Base-by-base conservation (phyloP, 228 moss, liverwort and hornwort species). In the Sphagnum fallax region DNA sequence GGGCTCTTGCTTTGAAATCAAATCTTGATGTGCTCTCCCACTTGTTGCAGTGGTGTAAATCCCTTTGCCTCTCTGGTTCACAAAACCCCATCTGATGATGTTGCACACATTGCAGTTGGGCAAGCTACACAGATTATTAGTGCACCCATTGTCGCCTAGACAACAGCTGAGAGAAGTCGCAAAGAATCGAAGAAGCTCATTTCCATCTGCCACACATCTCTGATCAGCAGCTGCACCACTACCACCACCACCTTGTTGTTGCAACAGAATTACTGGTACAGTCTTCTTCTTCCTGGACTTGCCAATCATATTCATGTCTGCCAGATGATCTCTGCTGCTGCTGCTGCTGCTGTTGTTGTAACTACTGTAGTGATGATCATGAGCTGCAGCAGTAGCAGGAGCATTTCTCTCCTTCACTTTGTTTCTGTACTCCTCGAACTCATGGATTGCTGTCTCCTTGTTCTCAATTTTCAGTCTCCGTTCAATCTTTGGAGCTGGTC, bases 401-500 rank as follows among this genome's bases (percentile, higher is more conserved):
- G 32, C 32, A 32, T 3, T 32, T 32, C 32, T 32, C 32, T 32
- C 32, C 82, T 88, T 92, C 69, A 95, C 95, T 51, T 80, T 79
- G 55, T 92, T 92, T 9, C 95, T 73, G 50, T 90, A 92, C 53
- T 79, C 89, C 73, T 95, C 89, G 9, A 95, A 95, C 61, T 82
- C 87, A 0, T 87, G 72, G 4, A 95, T 87, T 12, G 85, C 89
- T 18, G 70, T 75, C 6, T 82, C 85, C 1, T 85, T 89, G 60
- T 89, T 95, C 65, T 95, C 92, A 11, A 95, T 82, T 75, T 95
- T 95, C 0, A 95, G 89, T 51, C 92, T 90, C 62, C 92, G 81
- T 16, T 95, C 92, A 51, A 95, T 83, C 75, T 75, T 79, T 14
- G 88, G 87, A 5, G 32, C 32, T 32, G 32, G 32, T 32, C 32